A percentile compares a stretch with the other conserved stretches of the same genome.
Conservation (phyloP, 495 filamentous ascomycete species). For the Penicillium tannophilum region DNA sequence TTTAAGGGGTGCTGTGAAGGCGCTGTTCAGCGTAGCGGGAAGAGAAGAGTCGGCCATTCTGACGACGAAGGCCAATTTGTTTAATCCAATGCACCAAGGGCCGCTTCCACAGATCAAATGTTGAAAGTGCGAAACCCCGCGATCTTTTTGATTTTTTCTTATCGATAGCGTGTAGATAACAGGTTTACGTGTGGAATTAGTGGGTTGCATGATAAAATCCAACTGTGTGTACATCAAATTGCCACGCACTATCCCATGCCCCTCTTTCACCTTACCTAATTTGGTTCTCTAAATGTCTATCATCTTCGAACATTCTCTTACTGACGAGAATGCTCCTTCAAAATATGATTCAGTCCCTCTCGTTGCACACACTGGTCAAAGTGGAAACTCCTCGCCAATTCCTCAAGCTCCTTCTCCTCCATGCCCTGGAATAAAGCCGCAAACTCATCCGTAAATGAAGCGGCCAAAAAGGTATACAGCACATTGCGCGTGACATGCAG, state of each 20-base stretch:
- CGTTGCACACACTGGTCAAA: constrained; percentile 60
- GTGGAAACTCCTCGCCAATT: constrained; percentile 56
- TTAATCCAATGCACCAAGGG: background rate
- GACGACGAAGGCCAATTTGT: constrained; percentile 11
- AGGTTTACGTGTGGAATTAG: constrained; percentile 18
- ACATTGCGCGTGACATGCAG: constrained; percentile 54
- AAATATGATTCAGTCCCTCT: constrained; percentile 56
- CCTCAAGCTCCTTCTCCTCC: constrained; percentile 55
- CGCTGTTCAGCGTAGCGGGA: constrained; percentile 36
- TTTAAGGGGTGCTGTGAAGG: constrained; percentile 37
- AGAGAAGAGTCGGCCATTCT: constrained; percentile 34
- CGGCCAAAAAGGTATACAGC: constrained; percentile 54
- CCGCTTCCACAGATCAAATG: constrained; percentile 11
- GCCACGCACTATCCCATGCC: constrained; percentile 11
- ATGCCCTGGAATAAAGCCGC: constrained; percentile 59
- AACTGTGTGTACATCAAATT: background rate
- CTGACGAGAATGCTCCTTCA: constrained; percentile 42
- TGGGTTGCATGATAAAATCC: background rate
- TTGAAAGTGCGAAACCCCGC: constrained; percentile 32
- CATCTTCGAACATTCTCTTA: constrained; percentile 1
- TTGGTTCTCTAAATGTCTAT: background rate
- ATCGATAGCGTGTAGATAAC: constrained; percentile 35
- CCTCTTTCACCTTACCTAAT: background rate
- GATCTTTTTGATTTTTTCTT: constrained; percentile 37
- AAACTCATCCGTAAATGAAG: constrained; percentile 58